phyloP scores from a whole-genome alignment of 106 monocot species.

The Allium fistulosum region DNA sequence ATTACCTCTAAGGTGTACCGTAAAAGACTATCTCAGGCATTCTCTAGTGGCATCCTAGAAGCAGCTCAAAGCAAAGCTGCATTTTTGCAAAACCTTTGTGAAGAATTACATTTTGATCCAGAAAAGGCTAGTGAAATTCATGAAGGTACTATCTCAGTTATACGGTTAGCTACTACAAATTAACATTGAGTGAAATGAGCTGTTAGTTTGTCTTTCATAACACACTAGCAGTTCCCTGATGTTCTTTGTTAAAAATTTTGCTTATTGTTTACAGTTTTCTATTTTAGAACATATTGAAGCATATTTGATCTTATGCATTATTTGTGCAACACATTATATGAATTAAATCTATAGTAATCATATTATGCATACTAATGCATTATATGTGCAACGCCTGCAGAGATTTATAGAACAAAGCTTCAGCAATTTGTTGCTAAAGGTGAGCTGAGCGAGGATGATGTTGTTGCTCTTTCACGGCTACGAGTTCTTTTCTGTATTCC shows the following conservation, averaged over 20 bases:
- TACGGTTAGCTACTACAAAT: too few species aligned
- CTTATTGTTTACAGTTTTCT: not conserved
- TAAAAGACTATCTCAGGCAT: slow-evolving; percentile 68
- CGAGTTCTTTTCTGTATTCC: slow-evolving; percentile 83
- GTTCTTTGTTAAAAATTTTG: not conserved
- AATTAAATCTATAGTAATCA: too few species aligned
- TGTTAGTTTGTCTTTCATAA: too few species aligned
- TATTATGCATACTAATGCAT: not conserved
- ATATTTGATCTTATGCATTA: not conserved
- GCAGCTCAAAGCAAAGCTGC: slow-evolving; percentile 83
- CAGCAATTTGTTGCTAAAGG: slow-evolving; percentile 73
- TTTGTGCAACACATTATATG: too few species aligned
- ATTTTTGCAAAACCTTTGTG: slow-evolving; percentile 89
- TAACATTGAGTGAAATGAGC: too few species aligned
- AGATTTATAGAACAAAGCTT: slow-evolving; percentile 95
- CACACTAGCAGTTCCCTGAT: not conserved
- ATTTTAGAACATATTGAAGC: not conserved
- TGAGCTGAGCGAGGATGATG: slow-evolving; percentile 77
- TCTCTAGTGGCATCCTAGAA: slow-evolving; percentile 71
- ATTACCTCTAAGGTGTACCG: slow-evolving; percentile 70
- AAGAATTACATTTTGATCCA: slow-evolving; percentile 84
- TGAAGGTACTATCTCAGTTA: slow-evolving; percentile 52
- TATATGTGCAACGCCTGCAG: slow-evolving; percentile 23
- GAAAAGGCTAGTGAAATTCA: slow-evolving; percentile 86
- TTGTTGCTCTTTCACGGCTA: slow-evolving; percentile 46